phyloP scores from a whole-genome alignment of 345 rosid species.

The Erysimum cheiranthoides region DNA sequence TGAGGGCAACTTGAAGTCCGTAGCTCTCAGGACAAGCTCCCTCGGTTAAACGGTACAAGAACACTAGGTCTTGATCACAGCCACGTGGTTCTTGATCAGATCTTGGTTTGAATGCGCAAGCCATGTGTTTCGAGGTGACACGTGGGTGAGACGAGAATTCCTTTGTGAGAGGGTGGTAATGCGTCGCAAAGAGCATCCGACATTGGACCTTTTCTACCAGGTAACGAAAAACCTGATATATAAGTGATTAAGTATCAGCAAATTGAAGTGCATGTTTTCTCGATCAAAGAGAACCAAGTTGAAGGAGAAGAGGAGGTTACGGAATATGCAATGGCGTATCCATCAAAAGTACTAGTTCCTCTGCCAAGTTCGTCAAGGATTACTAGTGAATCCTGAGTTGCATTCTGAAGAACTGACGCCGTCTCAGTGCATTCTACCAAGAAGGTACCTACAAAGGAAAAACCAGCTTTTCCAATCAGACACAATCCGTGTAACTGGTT shows the following conservation, averaged over 20 bases:
- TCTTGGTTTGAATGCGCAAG: slow-evolving; percentile 64
- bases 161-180: slow-evolving; percentile 92
- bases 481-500: neutral
- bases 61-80: slow-evolving; percentile 62
- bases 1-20: slow-evolving; percentile 83
- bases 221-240: slow-evolving; percentile 80
- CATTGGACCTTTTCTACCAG: slow-evolving; percentile 90
- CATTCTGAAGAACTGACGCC: slow-evolving; percentile 93
- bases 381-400: slow-evolving; percentile 89
- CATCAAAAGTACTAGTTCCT: slow-evolving; percentile 97
- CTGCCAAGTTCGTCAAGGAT: slow-evolving; percentile 96
- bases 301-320: slow-evolving; percentile 51
- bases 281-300: neutral
- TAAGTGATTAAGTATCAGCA: neutral
- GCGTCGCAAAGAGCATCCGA: slow-evolving; percentile 88
- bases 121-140: slow-evolving; percentile 87
- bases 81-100: slow-evolving; percentile 40
- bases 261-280: neutral
- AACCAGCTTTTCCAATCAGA: neutral
- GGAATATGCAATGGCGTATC: slow-evolving; percentile 94
- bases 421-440: slow-evolving; percentile 93
- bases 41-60: slow-evolving; percentile 71
- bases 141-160: slow-evolving; percentile 91
- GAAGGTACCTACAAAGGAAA: slow-evolving; percentile 70
- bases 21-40: slow-evolving; percentile 97